Conservation (phyloP, 2,329 filamentous ascomycete genomes). For the Cadophora luteo-olivacea region DNA sequence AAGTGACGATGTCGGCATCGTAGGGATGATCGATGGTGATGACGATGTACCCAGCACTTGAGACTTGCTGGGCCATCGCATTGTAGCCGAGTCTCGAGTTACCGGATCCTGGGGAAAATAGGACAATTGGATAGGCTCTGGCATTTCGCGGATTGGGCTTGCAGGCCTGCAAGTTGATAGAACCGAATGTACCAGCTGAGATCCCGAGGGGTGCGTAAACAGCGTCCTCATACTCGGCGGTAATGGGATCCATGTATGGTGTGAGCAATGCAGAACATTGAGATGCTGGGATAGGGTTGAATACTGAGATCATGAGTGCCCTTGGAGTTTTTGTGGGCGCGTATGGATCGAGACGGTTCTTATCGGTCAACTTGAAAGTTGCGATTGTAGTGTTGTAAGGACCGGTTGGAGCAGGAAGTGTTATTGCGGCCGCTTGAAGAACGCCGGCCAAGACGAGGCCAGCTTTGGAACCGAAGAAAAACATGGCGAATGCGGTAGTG, state of each 20-base stretch:
- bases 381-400: slow-evolving; percentile 32
- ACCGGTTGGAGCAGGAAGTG: slow-evolving; percentile 23
- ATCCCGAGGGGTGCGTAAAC: slow-evolving; percentile 37
- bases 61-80: slow-evolving; percentile 42
- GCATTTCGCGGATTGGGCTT: neutral
- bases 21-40: slow-evolving; percentile 48
- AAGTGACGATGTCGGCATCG: slow-evolving; percentile 46
- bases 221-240: slow-evolving; percentile 37
- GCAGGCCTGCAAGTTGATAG: slow-evolving; percentile 38
- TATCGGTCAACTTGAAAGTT: slow-evolving; percentile 33
- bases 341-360: slow-evolving; percentile 40
- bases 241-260: slow-evolving; percentile 43
- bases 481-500: neutral
- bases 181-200: slow-evolving; percentile 41
- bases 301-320: slow-evolving; percentile 43
- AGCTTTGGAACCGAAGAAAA: neutral
- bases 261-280: slow-evolving; percentile 22
- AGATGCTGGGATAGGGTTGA: slow-evolving; percentile 35
- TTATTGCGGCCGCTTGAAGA: slow-evolving; percentile 3
- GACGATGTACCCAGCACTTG: slow-evolving; percentile 46
- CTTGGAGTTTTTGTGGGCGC: slow-evolving; percentile 34
- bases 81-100: slow-evolving; percentile 44
- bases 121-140: slow-evolving; percentile 38
- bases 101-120: slow-evolving; percentile 45
- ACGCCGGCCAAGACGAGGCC: slow-evolving; percentile 14